Conservation (phyloP, 495 filamentous ascomycete species). For the Neurospora discreta region DNA sequence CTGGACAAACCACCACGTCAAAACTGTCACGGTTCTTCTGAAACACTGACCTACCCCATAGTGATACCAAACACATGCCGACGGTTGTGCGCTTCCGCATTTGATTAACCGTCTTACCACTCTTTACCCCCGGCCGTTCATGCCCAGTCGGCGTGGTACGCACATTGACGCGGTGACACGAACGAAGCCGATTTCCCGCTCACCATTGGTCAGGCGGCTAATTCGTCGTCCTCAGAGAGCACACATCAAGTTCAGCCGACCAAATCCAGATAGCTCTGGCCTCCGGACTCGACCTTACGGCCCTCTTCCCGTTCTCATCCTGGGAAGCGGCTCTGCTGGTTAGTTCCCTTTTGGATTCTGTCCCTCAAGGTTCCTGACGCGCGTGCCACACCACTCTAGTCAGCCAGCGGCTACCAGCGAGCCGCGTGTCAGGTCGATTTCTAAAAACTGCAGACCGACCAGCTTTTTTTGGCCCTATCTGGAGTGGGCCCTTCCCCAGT, state of each 20-base stretch:
- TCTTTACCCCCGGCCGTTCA: neutral
- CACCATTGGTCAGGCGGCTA: slow-evolving; percentile 2
- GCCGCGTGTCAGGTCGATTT: slow-evolving; percentile 16
- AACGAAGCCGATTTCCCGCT: neutral
- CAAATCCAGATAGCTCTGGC: neutral
- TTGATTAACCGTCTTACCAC: slow-evolving; percentile 1
- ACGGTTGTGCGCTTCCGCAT: neutral
- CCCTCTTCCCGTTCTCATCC: neutral
- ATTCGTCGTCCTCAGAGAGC: neutral
- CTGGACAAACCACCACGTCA: neutral
- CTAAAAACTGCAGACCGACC: slow-evolving; percentile 9
- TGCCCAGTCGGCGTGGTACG: slow-evolving; percentile 8
- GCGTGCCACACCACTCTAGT: neutral
- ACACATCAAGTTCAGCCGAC: neutral
- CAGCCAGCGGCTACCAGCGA: slow-evolving; percentile 1
- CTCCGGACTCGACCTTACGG: slow-evolving; percentile 1
- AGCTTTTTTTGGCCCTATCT: slow-evolving; percentile 1
- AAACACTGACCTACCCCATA: slow-evolving; percentile 4
- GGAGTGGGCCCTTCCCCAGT: slow-evolving; percentile 1
- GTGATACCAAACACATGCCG: neutral
- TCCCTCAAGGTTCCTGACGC: neutral
- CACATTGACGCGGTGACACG: slow-evolving; percentile 1
- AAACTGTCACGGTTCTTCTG: slow-evolving; percentile 4
- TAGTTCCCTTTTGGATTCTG: slow-evolving; percentile 1
- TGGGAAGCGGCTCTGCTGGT: neutral